Evolutionary conservation across 352 stramenopile species (phyloP), one percentile per base, ranked within the genome.

Genomic region (Phytophthora uliginosa): DNA sequence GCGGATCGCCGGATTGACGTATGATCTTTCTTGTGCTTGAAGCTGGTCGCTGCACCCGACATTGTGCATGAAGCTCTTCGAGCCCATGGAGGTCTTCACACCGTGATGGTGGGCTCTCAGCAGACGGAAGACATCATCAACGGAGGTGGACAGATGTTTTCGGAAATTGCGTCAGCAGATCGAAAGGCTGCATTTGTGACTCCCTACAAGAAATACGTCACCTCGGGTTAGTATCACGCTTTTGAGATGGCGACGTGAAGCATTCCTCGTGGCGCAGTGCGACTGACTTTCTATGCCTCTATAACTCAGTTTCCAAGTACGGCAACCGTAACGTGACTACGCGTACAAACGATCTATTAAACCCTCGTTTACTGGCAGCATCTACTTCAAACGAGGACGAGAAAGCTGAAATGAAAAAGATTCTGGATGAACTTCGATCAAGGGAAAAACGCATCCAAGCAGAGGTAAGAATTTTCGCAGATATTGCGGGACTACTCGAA

Each of bases 201-300:
- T 10, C 90, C 90, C 5, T 92, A 73, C 69, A 96, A 97, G 65
- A 95, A 95, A 82, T 97, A 97, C 47, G 85, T 96, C 17, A 92
- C 87, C 5, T 91, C 88, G 61, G 84, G 86, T 91, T 69, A 24
- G 78, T 74, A 9, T 33, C 12, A 13, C 9, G 59, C 13, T 38
- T 22, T 31, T 7, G 33, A n/a, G 28, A 53, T 34, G 47, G 2
- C 18, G 18, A 50, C 18, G 18, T 50, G 18, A 50, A 22, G 0
- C 8, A 40, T 1, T 53, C 58, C 18, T 20, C 51, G n/a, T 50
- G 48, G 31, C 1, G 17, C 38, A 40, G 31, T 34, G 6, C 36
- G 45, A 12, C 24, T 70, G 40, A 67, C 31, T 36, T n/a, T 31
- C 8, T 34, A n/a, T 40, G 12, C 18, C 63, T 47, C 9, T 28